Base-by-base conservation (phyloP, 78 protist species). In the Anaeramoeba ignava region DNA sequence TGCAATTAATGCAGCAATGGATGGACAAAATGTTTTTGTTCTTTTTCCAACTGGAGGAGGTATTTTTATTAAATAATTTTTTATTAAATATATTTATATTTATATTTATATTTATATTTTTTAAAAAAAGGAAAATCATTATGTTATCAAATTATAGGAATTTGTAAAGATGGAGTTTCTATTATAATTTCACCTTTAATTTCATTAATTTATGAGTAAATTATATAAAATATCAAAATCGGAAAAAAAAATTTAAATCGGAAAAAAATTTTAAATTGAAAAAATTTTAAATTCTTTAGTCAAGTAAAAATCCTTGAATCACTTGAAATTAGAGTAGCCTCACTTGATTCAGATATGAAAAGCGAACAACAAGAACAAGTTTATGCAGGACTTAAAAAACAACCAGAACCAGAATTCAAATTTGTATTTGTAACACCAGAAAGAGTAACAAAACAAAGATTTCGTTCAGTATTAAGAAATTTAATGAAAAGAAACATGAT, bases 41-140 rank as follows among this genome's bases (percentile, higher is more conserved):
- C 79, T 96, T 73, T 90, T 97, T 94, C 99, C 99, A 41, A 98
- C 99, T 3, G 99, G 99, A 33, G 98, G 98, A 2, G 99, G 99
- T n/a, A n/a, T n/a, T n/a, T n/a, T n/a, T n/a, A n/a, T n/a, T n/a
- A n/a, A n/a, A n/a, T n/a, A n/a, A n/a, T n/a, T n/a, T n/a, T n/a
- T n/a, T n/a, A n/a, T n/a, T n/a, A n/a, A n/a, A n/a, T n/a, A n/a
- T n/a, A n/a, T n/a, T n/a, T n/a, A n/a, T n/a, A n/a, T n/a, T n/a
- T n/a, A n/a, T n/a, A n/a, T n/a, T n/a, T n/a, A n/a, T n/a, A n/a
- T n/a, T n/a, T n/a, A n/a, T n/a, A n/a, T n/a, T n/a, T n/a, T n/a
- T n/a, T n/a, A n/a, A n/a, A n/a, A n/a, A n/a, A n/a, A n/a, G 99
- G 99, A 40, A 98, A 98, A 89, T 79, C 89, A 31, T 91, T 98